These are phyloP conservation scores for Spizellomyces punctatus DNA, from an alignment of 192 early-diverging fungal species.

Conservation along the genomic window DNA sequence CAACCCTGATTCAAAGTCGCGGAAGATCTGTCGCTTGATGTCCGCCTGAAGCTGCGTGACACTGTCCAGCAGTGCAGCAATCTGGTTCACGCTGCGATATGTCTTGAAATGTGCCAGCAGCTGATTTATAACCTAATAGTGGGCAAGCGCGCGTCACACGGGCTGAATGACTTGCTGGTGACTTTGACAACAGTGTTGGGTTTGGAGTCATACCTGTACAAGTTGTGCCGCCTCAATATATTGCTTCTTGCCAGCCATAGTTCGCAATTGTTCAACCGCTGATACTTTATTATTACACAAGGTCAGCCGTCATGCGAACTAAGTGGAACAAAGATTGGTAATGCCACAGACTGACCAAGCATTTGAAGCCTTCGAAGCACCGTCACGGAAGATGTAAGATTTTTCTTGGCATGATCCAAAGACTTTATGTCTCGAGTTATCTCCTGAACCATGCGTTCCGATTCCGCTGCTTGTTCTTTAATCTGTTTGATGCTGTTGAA, in stretches of 20 bases:
- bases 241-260: conserved; percentile 63
- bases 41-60: conserved; percentile 67
- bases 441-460: conserved; percentile 87
- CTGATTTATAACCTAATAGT: conserved; percentile 68
- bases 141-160: neutral
- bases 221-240: conserved; percentile 82
- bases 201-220: conserved; percentile 56
- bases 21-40: conserved; percentile 63
- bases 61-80: conserved; percentile 67
- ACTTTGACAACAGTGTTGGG: neutral
- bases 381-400: conserved; percentile 79
- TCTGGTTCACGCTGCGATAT: conserved; percentile 74
- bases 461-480: conserved; percentile 78
- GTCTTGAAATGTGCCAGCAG: conserved; percentile 74
- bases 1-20: conserved; percentile 75
- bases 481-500: conserved; percentile 83
- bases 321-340: neutral
- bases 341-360: conserved; percentile 59
- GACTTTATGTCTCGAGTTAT: conserved; percentile 96
- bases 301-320: neutral
- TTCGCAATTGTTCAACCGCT: conserved; percentile 73
- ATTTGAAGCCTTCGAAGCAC: conserved; percentile 86
- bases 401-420: conserved; percentile 92
- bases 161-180: neutral
- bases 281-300: conserved; percentile 49